These are phyloP conservation scores for Grosmannia clavigera DNA, from an alignment of 2,329 filamentous ascomycete species.

Conservation along the genomic window DNA sequence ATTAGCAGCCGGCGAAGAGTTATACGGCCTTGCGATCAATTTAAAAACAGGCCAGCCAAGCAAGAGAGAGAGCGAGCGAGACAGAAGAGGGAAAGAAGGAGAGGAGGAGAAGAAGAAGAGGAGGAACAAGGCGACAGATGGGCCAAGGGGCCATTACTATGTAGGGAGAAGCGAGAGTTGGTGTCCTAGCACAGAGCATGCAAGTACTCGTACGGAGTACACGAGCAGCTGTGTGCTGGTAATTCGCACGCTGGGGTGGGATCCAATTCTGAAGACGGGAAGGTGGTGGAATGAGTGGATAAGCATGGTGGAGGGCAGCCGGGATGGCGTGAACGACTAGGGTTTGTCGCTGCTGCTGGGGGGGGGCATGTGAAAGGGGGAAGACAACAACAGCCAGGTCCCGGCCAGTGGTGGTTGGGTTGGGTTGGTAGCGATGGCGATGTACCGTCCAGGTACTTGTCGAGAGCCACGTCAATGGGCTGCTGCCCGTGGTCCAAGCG, in stretches of 20 bases:
- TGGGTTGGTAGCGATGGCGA: background rate
- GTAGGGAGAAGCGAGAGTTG: background rate
- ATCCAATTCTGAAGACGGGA: background rate
- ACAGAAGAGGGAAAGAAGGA: background rate
- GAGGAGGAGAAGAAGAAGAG: background rate
- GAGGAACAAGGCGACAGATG: background rate
- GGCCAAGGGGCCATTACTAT: background rate
- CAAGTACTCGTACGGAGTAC: background rate
- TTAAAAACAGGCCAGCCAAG: background rate
- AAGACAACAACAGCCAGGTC: background rate
- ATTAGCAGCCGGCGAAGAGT: background rate
- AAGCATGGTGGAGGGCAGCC: background rate
- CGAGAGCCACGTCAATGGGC: background rate
- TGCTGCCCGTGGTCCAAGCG: background rate
- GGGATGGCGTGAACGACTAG: constrained; percentile 2
- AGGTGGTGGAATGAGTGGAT: background rate
- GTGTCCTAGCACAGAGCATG: background rate
- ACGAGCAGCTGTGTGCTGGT: background rate
- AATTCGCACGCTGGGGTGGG: background rate
- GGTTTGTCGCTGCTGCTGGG: background rate
- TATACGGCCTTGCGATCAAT: background rate
- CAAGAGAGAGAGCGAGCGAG: background rate
- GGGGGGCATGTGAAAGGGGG: background rate
- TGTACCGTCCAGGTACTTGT: background rate
- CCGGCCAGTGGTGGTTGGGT: background rate